Evolutionary conservation across 192 early-diverging fungal species (phyloP), one percentile per base, ranked within the genome.

Genomic region (Funneliformis geosporum): DNA sequence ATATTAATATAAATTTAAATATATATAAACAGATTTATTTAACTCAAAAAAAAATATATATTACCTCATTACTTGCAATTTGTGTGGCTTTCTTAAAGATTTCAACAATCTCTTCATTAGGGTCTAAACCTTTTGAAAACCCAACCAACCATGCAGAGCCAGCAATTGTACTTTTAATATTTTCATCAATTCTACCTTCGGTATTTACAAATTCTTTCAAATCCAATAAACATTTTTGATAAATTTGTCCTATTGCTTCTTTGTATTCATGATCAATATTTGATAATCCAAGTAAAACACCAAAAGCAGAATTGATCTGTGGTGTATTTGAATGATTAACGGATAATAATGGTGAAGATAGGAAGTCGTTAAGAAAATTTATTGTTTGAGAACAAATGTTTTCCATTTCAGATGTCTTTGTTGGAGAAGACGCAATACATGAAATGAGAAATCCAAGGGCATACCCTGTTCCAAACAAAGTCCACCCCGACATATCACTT

Each of bases 381-480:
- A 83, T 47, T 0, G 79, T 83, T 39, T 86, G 72, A 21, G 70
- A 75, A 43, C 83, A 84, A 7, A 84, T 75, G 9, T 68, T 55
- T 64, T 79, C 66, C 33, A 85, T 47, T 55, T 81, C 77, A 18
- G 75, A 68, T 4, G 81, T 83, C 64, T 86, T 86, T 50, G 81
- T 83, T n/a, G 84, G 82, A 39, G 75, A 80, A 25, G 77, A 76
- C 2, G 80, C 72, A 8, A 87, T 59, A 40, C 78, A 73, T 0
- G 86, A 70, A 5, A 87, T 69, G 18, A 87, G 42, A 64, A 81
- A 80, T n/a, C 84, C 83, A 64, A 87, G 81, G 9, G 82, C 74
- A 82, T 81, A 87, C 27, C 86, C 82, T 8, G 76, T 40, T 8
- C 78, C 83, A 75, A 87, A 85, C 1, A 79, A 72, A 23, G 84